phyloP scores from a whole-genome alignment of 2,329 filamentous ascomycete species.

The Torrubiella hemipterigena region DNA sequence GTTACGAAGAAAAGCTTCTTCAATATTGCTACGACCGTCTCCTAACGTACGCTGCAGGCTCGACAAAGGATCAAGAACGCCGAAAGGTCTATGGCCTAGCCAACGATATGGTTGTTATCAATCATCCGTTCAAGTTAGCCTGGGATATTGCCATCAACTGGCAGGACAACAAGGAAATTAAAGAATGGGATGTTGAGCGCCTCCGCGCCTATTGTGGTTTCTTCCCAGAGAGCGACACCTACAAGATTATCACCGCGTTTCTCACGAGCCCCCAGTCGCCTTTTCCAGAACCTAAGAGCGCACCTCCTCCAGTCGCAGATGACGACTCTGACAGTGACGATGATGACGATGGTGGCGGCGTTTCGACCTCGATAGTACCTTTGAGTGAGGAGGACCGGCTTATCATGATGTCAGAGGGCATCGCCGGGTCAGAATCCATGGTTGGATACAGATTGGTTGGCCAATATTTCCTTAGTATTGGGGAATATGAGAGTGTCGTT shows the following conservation, averaged over 20 bases:
- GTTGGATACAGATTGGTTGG: conserved; percentile 75
- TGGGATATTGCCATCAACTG: conserved; percentile 90
- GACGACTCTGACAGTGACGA: conserved; percentile 40
- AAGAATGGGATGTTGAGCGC: conserved; percentile 67
- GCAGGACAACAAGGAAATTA: conserved; percentile 63
- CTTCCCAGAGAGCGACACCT: conserved; percentile 75
- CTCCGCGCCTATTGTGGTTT: conserved; percentile 69
- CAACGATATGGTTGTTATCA: conserved; percentile 90
- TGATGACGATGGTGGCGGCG: conserved; percentile 45
- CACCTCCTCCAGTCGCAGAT: conserved; percentile 11
- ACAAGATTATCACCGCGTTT: conserved; percentile 71
- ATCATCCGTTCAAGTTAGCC: conserved; percentile 76
- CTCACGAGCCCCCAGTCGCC: conserved; percentile 75
- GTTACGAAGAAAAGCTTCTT: conserved; percentile 83
- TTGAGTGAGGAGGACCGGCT: conserved; percentile 68
- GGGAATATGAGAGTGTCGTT: conserved; percentile 73
- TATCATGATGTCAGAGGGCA: conserved; percentile 67
- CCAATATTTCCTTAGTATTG: conserved; percentile 71
- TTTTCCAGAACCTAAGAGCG: conserved; percentile 40
- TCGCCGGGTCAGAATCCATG: conserved; percentile 55
- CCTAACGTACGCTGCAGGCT: conserved; percentile 49
- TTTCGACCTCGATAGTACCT: conserved; percentile 40
- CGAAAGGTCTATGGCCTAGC: conserved; percentile 65
- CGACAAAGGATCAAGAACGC: conserved; percentile 58
- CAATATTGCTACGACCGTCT: conserved; percentile 71